Evolutionary conservation across 371 early-diverging fungal genomes (phyloP), one percentile per base, ranked within the genome.

Genomic region (Rhizopus stolonifer): DNA sequence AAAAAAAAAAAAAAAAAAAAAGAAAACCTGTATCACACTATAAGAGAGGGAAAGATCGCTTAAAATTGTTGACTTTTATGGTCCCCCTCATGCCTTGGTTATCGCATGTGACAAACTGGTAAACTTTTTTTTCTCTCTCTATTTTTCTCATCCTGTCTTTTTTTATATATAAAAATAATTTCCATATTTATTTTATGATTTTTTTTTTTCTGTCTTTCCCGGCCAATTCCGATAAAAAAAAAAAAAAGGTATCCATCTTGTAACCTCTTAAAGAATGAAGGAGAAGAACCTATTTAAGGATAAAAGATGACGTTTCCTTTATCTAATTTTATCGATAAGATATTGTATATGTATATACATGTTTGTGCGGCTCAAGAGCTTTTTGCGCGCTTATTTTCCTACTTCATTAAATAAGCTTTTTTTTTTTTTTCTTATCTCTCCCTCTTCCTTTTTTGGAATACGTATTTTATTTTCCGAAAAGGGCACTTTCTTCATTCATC

Each of bases 1-100:
- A 47, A 34, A 15, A 36, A 11, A 44, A 22, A 45, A 43, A 29
- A 29, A 4, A 29, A 10, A 29, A 29, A 29, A 10, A 29, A 29
- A 29, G n/a, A 14, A 8, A 45, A 43, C 43, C 43, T 53, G 54
- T 48, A 59, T 52, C 49, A 53, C 60, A 43, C 17, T 52, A 45
- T 46, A 22, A 52, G 46, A 32, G 18, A 29, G n/a, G n/a, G n/a
- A n/a, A n/a, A 15, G 44, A 52, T 26, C 50, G 22, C 17, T 18
- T 51, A 56, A 22, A 51, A 51, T 33, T 14, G 36, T 36, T 36
- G 36, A 56, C 56, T 56, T 40, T 55, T 61, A 51, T 46, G 52
- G 55, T 22, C 15, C 21, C 51, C 50, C 50, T 61, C 52, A 61
- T 61, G 52, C 61, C 52, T 42, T 42, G 56, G 49, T 53, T 56